Evolutionary conservation across 73 alveolate species (phyloP).

Genomic region (Paramecium bursaria): DNA sequence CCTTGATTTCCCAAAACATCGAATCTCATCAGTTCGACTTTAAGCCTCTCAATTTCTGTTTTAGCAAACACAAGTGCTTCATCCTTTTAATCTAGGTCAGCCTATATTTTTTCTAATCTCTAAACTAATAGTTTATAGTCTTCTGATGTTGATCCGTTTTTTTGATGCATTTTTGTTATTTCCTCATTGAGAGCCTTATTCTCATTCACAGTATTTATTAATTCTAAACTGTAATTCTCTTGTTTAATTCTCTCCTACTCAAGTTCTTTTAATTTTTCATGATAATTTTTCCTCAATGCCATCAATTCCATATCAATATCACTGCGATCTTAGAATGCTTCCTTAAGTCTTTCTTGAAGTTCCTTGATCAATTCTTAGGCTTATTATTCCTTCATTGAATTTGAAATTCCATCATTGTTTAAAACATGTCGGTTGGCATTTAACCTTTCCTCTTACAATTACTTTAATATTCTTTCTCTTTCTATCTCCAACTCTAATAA

Average conservation of each 20-base stretch:
- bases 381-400: background rate
- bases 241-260: constrained; percentile 85
- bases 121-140: constrained; percentile 60
- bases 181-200: constrained; percentile 81
- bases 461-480: constrained; percentile 78
- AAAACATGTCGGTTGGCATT: background rate
- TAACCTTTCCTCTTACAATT: constrained; percentile 6
- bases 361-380: constrained; percentile 62
- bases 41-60: constrained; percentile 87
- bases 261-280: constrained; percentile 84
- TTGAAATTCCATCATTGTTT: constrained; percentile 14
- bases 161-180: constrained; percentile 66
- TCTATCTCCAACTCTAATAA: constrained; percentile 84
- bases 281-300: constrained; percentile 92
- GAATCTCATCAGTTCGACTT: constrained; percentile 80
- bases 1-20: constrained; percentile 76
- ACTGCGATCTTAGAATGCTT: constrained; percentile 78
- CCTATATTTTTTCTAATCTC: constrained; percentile 75
- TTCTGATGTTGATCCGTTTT: constrained; percentile 74
- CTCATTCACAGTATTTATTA: constrained; percentile 84
- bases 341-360: constrained; percentile 83
- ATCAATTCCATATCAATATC: constrained; percentile 90
- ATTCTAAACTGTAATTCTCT: constrained; percentile 89
- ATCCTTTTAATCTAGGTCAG: constrained; percentile 70
- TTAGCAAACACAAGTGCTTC: constrained; percentile 83